Evolutionary conservation across 257 asterid genomes (phyloP).

Genomic region (Salvia rosmarinus): DNA sequence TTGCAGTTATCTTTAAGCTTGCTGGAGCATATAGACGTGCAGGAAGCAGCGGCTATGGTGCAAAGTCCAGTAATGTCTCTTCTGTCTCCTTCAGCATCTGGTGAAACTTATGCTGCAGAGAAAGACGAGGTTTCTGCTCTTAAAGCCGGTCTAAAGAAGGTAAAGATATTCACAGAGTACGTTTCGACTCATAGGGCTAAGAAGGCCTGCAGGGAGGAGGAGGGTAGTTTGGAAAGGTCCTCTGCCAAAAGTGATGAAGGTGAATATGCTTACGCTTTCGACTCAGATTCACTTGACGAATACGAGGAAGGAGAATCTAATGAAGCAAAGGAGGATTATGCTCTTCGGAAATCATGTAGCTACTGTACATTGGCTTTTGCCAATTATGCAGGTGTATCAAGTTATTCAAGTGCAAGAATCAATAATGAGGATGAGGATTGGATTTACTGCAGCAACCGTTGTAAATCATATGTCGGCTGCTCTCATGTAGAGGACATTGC

Average conservation of each 20-base stretch:
- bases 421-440: constrained; percentile 71
- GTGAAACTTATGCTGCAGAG: constrained; percentile 57
- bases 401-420: constrained; percentile 54
- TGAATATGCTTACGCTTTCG: constrained; percentile 77
- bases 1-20: constrained; percentile 72
- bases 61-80: constrained; percentile 56
- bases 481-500: constrained; percentile 46
- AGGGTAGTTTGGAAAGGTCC: constrained; percentile 72
- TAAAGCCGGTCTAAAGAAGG: constrained; percentile 87
- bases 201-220: constrained; percentile 82
- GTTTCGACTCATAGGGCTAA: constrained; percentile 82
- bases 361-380: constrained; percentile 85
- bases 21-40: constrained; percentile 57
- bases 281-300: constrained; percentile 72
- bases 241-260: constrained; percentile 88
- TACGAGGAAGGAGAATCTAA: constrained; percentile 79
- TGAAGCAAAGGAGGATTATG: constrained; percentile 58
- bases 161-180: constrained; percentile 73
- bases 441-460: constrained; percentile 90
- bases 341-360: constrained; percentile 81
- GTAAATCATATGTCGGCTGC: constrained; percentile 73
- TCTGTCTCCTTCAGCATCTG: constrained; percentile 55
- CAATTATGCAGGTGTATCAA: constrained; percentile 69
- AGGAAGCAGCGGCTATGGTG: constrained; percentile 53
- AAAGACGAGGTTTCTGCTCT: constrained; percentile 93